phyloP scores from a whole-genome alignment of 2,329 filamentous ascomycete species.

The Aureobasidium sp. region DNA sequence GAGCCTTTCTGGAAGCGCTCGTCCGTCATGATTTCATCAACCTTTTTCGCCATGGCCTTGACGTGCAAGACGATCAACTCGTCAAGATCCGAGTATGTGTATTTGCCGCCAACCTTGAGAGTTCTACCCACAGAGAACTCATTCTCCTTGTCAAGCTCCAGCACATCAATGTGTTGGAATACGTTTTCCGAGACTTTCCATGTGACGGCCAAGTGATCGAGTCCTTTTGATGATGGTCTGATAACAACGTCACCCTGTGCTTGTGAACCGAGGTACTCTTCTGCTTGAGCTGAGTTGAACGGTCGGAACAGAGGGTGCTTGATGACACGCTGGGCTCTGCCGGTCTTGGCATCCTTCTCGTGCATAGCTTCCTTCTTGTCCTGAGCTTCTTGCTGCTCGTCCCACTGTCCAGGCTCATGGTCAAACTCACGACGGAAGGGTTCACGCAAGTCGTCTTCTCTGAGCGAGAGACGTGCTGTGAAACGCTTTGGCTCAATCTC shows the following conservation, averaged over 20 bases:
- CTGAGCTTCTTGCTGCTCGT: constrained; percentile 52
- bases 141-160: constrained; percentile 94
- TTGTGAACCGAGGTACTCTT: constrained; percentile 85
- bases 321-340: constrained; percentile 85
- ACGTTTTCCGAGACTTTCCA: constrained; percentile 96
- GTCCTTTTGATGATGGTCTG: constrained; percentile 86
- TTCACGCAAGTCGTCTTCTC: constrained; percentile 68
- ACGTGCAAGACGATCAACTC: constrained; percentile 96
- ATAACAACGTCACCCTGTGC: constrained; percentile 86
- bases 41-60: constrained; percentile 95
- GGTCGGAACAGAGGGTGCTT: constrained; percentile 95
- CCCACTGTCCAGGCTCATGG: constrained; percentile 74
- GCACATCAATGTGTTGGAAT: constrained; percentile 96
- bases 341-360: constrained; percentile 77
- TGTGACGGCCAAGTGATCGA: constrained; percentile 89
- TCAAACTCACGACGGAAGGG: constrained; percentile 63
- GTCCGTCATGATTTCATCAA: constrained; percentile 88
- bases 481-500: constrained; percentile 84
- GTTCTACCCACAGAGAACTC: constrained; percentile 87
- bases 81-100: constrained; percentile 90
- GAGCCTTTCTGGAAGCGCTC: constrained; percentile 86
- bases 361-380: constrained; percentile 73
- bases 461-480: constrained; percentile 70
- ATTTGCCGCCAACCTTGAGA: constrained; percentile 77
- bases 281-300: constrained; percentile 85